These are phyloP conservation scores for Fusarium heterosporum DNA, from an alignment of 2,329 filamentous ascomycete species.

Conservation along the genomic window DNA sequence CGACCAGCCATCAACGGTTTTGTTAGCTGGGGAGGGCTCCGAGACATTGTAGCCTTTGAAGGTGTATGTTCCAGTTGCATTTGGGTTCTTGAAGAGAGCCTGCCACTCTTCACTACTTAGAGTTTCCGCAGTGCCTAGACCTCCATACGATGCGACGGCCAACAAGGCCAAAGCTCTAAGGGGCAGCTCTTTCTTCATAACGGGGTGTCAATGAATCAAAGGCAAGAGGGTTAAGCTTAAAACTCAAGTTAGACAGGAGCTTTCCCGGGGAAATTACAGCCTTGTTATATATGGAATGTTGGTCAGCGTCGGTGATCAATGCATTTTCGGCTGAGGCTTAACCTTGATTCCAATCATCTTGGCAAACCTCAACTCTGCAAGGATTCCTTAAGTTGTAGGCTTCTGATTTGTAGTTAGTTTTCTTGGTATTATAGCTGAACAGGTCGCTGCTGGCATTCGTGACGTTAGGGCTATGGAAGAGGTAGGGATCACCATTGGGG, in stretches of 20 bases:
- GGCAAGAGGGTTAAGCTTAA: not conserved
- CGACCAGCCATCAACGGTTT: slow-evolving; percentile 11
- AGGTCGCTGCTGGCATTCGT: not conserved
- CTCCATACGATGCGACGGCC: slow-evolving; percentile 8
- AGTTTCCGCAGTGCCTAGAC: not conserved
- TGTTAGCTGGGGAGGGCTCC: slow-evolving; percentile 12
- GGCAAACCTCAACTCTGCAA: not conserved
- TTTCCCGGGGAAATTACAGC: not conserved
- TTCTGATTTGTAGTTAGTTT: not conserved
- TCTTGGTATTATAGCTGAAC: not conserved
- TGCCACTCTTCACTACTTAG: slow-evolving; percentile 12
- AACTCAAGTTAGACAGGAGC: not conserved
- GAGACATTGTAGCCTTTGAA: slow-evolving; percentile 25
- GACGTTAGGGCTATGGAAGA: not conserved
- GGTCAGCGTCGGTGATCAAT: not conserved
- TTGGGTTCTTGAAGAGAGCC: slow-evolving; percentile 19
- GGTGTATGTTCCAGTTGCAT: slow-evolving; percentile 15
- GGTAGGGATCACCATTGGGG: not conserved
- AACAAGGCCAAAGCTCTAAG: not conserved
- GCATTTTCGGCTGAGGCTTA: not conserved
- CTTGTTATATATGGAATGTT: slow-evolving; percentile 1
- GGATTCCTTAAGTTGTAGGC: not conserved
- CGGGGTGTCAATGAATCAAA: not conserved
- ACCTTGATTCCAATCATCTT: not conserved
- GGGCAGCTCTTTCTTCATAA: not conserved